Conservation (phyloP, 805 yeast species). For the Pichia scutulata region DNA sequence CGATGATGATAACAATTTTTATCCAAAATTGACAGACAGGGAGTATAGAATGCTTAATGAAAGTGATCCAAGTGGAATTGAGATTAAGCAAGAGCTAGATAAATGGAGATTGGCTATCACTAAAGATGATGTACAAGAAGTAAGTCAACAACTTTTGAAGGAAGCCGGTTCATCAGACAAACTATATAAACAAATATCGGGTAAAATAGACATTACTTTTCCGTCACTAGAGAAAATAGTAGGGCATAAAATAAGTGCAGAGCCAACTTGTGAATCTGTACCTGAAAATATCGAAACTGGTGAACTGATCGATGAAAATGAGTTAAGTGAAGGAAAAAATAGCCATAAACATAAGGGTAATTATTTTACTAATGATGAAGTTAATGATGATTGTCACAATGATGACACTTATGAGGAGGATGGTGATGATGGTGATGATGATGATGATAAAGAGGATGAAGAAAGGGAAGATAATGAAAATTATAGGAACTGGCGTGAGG, state of each 20-base stretch:
- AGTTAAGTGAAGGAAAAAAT: slow-evolving; percentile 11
- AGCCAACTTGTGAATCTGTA: neutral
- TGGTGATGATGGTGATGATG: slow-evolving; percentile 8
- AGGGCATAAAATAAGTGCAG: neutral
- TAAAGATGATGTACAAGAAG: slow-evolving; percentile 5
- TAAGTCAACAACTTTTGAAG: neutral
- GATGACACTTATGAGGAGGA: slow-evolving; percentile 32
- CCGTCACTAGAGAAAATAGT: too few species aligned
- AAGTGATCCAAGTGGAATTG: neutral
- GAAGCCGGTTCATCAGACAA: neutral
- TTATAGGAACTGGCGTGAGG: slow-evolving; percentile 25
- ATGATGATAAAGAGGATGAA: neutral
- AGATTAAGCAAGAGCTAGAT: neutral
- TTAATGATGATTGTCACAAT: slow-evolving; percentile 27
- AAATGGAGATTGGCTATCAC: slow-evolving; percentile 1
- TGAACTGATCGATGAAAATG: slow-evolving; percentile 7
- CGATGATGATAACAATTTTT: slow-evolving; percentile 1
- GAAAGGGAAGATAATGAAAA: slow-evolving; percentile 38
- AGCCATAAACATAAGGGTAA: neutral
- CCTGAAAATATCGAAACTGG: neutral
- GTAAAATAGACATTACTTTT: neutral
- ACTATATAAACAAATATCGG: neutral
- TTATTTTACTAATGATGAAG: slow-evolving; percentile 30
- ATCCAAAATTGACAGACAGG: neutral
- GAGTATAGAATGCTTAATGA: neutral